Evolutionary conservation across 1,139 yeast genomes (phyloP).

Genomic region (Magnusiomyces tetraspermus): DNA sequence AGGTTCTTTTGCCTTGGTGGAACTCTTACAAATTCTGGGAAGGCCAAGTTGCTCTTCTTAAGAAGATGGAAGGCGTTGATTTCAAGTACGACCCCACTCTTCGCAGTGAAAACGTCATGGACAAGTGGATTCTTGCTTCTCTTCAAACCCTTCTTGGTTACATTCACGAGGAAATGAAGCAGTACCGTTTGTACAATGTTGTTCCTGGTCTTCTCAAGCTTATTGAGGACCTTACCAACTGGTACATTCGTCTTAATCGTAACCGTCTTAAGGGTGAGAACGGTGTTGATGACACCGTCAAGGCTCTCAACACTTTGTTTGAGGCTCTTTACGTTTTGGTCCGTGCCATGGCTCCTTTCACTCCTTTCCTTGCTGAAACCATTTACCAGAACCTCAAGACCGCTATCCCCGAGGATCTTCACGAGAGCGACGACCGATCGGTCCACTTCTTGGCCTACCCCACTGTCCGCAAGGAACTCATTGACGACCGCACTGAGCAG

Average conservation of each 20-base stretch:
- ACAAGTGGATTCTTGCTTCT: constrained; percentile 91
- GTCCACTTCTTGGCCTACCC: constrained; percentile 93
- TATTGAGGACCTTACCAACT: constrained; percentile 91
- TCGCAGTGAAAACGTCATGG: constrained; percentile 81
- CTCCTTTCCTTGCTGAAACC: constrained; percentile 89
- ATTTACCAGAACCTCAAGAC: constrained; percentile 69
- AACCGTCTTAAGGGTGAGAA: constrained; percentile 93
- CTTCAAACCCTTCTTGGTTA: constrained; percentile 79
- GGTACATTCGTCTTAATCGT: constrained; percentile 98
- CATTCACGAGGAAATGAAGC: constrained; percentile 82
- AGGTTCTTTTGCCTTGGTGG: constrained; percentile 97
- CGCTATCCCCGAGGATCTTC: constrained; percentile 44
- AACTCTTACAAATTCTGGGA: constrained; percentile 93
- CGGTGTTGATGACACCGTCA: constrained; percentile 72
- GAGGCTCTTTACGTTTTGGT: constrained; percentile 83
- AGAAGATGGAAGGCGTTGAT: constrained; percentile 62
- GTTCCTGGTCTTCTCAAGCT: constrained; percentile 83
- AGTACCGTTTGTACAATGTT: constrained; percentile 87
- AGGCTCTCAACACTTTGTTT: constrained; percentile 81
- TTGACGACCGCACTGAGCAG: constrained; percentile 57
- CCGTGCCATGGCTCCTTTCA: constrained; percentile 98
- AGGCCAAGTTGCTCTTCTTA: constrained; percentile 78
- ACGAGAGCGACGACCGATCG: constrained; percentile 56
- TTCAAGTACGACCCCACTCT: constrained; percentile 62
- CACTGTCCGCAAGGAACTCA: constrained; percentile 67